Evolutionary conservation across 345 rosid species (phyloP).

Genomic region (Luvunga scandens): DNA sequence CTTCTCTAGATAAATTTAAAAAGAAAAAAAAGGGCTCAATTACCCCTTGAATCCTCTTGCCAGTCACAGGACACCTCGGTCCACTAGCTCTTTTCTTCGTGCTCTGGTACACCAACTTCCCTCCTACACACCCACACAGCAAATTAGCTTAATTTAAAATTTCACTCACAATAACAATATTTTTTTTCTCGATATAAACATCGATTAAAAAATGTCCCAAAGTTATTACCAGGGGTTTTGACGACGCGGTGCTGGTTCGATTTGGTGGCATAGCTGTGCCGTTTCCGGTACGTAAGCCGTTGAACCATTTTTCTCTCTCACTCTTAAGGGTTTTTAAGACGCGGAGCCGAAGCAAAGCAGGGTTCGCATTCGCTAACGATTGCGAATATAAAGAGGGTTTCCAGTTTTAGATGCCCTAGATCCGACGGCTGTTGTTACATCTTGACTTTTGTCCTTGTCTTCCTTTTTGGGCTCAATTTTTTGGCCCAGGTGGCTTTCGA

Average conservation of each 20-base stretch:
- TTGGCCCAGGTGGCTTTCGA: not conserved
- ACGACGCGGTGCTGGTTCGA: constrained; percentile 92
- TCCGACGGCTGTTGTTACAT: constrained; percentile 27
- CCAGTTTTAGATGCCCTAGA: constrained; percentile 37
- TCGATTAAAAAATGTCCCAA: not conserved
- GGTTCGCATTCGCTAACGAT: rapidly evolving
- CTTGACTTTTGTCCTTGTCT: not conserved
- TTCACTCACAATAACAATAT: not conserved
- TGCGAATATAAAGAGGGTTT: constrained; percentile 1
- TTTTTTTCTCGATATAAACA: not conserved
- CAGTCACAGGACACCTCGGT: constrained; percentile 89
- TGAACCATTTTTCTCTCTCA: constrained; percentile 65
- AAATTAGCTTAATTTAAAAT: not conserved
- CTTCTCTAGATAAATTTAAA: not conserved
- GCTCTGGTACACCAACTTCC: constrained; percentile 84
- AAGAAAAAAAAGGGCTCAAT: not conserved
- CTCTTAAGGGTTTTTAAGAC: constrained; percentile 33
- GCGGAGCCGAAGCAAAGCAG: constrained; percentile 25
- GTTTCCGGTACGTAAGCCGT: constrained; percentile 79
- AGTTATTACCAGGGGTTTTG: constrained; percentile 73
- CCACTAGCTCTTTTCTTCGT: constrained; percentile 86
- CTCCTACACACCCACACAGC: constrained; percentile 41
- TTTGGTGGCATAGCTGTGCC: constrained; percentile 95
- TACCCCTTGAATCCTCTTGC: constrained; percentile 96
- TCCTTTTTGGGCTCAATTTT: not conserved